Percentiles rank a stretch among this genome's conserved stretches.
phyloP scores from a whole-genome alignment of 495 filamentous ascomycete species.

The Penicillium fimorum region DNA sequence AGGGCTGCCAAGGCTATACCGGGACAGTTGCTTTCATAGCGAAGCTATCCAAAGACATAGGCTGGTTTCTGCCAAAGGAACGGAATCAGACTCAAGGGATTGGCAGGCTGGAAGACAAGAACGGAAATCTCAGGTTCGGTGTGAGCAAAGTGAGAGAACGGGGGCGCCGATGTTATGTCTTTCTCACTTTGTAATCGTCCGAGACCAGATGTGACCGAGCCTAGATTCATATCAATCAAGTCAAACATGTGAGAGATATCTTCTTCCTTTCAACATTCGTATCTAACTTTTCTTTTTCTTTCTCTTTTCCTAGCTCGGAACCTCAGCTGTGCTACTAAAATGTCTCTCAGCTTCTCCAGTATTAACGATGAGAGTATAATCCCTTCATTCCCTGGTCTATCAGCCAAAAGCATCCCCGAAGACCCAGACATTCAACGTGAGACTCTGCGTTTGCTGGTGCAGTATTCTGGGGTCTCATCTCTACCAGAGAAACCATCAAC shows the following conservation, averaged over 20 bases:
- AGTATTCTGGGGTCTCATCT: slow-evolving; percentile 1
- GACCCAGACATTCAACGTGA: slow-evolving; percentile 5
- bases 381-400: slow-evolving; percentile 8
- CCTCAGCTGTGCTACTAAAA: neutral
- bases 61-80: neutral
- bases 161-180: slow-evolving; percentile 7
- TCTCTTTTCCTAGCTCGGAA: neutral
- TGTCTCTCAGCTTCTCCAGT: neutral
- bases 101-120: neutral
- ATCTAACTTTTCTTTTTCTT: neutral
- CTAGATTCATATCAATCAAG: neutral
- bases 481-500: neutral
- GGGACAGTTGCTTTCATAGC: neutral
- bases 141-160: neutral
- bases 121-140: neutral
- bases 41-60: neutral
- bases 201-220: slow-evolving; percentile 3
- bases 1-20: neutral
- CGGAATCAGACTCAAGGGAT: neutral
- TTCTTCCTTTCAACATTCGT: neutral
- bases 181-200: slow-evolving; percentile 2
- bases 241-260: neutral
- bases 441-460: slow-evolving; percentile 3
- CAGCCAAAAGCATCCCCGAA: slow-evolving; percentile 6
- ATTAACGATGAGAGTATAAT: neutral